Conservation (phyloP, 306 rosid genomes). For the Acacia confusa region DNA sequence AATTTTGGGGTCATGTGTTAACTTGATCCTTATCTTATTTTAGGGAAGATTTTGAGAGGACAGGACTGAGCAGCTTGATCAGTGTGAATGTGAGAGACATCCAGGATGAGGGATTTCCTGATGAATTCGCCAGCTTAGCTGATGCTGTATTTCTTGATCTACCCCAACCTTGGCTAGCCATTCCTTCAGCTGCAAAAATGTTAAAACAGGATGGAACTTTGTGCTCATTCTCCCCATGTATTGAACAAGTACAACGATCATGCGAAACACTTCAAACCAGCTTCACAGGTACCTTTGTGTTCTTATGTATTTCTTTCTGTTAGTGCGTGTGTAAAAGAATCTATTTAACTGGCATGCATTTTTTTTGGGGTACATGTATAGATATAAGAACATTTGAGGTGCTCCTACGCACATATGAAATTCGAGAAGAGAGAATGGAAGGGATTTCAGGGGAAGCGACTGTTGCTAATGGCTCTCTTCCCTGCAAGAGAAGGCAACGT, state of each 20-base stretch:
- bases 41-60: slow-evolving; percentile 89
- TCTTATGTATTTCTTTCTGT: not conserved
- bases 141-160: slow-evolving; percentile 84
- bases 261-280: slow-evolving; percentile 61
- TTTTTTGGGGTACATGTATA: slow-evolving; percentile 28
- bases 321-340: not conserved
- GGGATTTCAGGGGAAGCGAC: slow-evolving; percentile 25
- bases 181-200: slow-evolving; percentile 76
- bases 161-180: slow-evolving; percentile 91
- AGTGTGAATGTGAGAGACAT: slow-evolving; percentile 79
- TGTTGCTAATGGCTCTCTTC: slow-evolving; percentile 48
- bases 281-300: slow-evolving; percentile 65
- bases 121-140: slow-evolving; percentile 53
- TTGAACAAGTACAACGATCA: slow-evolving; percentile 78
- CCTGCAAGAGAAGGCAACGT: slow-evolving; percentile 68
- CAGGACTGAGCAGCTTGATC: slow-evolving; percentile 66
- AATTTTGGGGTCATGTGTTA: not conserved
- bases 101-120: slow-evolving; percentile 90
- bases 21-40: slow-evolving; percentile 12
- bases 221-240: slow-evolving; percentile 78
- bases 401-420: slow-evolving; percentile 72
- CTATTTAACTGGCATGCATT: not conserved
- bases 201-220: slow-evolving; percentile 67
- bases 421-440: slow-evolving; percentile 59
- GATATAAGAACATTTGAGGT: slow-evolving; percentile 91